Conservation (phyloP, 164 flowering plant species). For the Vitis rupestris region DNA sequence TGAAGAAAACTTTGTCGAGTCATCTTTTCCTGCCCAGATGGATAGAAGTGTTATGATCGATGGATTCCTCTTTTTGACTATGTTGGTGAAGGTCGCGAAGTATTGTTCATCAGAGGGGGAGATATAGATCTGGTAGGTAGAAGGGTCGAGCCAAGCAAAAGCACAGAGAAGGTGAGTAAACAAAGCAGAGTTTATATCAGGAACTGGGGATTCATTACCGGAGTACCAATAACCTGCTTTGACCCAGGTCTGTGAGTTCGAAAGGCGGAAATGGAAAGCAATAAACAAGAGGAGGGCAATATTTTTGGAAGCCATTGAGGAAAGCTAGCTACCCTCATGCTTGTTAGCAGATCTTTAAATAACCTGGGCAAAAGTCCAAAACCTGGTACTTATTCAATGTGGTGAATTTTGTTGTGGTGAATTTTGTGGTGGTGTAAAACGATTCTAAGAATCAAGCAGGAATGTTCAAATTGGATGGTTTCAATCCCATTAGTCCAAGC, state of each 20-base stretch:
- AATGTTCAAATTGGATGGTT: no score
- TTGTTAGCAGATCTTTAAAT: no score
- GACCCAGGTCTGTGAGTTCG: neutral
- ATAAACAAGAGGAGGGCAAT: no score
- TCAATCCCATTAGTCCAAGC: no score
- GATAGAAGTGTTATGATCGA: constrained; percentile 10
- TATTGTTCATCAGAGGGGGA: constrained; percentile 1
- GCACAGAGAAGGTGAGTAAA: constrained; percentile 12
- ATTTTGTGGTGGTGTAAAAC: no score
- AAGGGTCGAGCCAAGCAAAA: neutral
- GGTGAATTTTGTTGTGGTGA: no score
- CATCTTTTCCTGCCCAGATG: neutral
- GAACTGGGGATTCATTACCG: constrained; percentile 1
- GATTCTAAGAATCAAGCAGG: no score
- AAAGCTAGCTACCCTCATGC: no score
- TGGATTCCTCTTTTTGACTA: constrained; percentile 5
- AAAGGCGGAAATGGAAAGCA: neutral
- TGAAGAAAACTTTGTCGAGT: neutral
- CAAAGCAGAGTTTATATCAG: constrained; percentile 11
- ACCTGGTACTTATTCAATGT: no score
- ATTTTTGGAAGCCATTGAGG: no score
- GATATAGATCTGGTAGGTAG: neutral
- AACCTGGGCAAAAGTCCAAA: no score
- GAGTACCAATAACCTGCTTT: constrained; percentile 7
- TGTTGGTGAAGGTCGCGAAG: constrained; percentile 4